Conservation (phyloP, 1,284 basidiomycete species). For the Salmacisia buchloeana region DNA sequence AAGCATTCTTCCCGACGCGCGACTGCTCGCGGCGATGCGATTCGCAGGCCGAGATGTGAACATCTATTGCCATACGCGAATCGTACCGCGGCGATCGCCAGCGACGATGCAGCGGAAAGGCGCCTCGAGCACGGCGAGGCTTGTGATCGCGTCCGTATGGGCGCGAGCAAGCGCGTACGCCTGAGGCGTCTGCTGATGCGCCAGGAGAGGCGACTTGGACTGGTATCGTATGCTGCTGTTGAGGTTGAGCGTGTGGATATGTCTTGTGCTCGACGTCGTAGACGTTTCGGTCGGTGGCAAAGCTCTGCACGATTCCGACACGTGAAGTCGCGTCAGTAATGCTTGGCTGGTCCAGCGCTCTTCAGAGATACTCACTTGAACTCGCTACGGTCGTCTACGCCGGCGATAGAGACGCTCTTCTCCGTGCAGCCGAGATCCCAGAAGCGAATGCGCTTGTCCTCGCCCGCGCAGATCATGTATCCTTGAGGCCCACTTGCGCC, state of each 20-base stretch:
- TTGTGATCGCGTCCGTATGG: conserved; percentile 65
- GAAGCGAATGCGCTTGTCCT: conserved; percentile 71
- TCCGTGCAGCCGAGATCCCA: conserved; percentile 72
- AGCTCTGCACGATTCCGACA: neutral
- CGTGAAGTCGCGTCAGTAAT: conserved; percentile 62
- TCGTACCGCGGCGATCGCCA: conserved; percentile 58
- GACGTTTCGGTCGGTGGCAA: neutral
- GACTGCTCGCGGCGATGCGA: too few species aligned
- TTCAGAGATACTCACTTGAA: conserved; percentile 12
- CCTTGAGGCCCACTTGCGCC: conserved; percentile 53
- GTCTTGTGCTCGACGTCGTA: neutral
- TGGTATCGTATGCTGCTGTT: neutral
- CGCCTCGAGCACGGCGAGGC: conserved; percentile 71
- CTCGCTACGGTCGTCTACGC: conserved; percentile 11
- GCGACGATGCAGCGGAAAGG: conserved; percentile 82
- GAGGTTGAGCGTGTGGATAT: conserved; percentile 6
- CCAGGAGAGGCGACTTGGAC: conserved; percentile 24
- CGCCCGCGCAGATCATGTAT: conserved; percentile 73
- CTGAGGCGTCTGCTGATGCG: conserved; percentile 22
- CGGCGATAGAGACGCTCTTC: conserved; percentile 49
- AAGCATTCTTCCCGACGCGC: too few species aligned
- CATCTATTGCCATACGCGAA: conserved; percentile 46
- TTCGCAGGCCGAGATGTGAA: too few species aligned
- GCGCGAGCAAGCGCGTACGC: conserved; percentile 17
- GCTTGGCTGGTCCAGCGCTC: conserved; percentile 53